Conservation (phyloP, 2,329 filamentous ascomycete genomes). For the Pestalotiopsis sp. region DNA sequence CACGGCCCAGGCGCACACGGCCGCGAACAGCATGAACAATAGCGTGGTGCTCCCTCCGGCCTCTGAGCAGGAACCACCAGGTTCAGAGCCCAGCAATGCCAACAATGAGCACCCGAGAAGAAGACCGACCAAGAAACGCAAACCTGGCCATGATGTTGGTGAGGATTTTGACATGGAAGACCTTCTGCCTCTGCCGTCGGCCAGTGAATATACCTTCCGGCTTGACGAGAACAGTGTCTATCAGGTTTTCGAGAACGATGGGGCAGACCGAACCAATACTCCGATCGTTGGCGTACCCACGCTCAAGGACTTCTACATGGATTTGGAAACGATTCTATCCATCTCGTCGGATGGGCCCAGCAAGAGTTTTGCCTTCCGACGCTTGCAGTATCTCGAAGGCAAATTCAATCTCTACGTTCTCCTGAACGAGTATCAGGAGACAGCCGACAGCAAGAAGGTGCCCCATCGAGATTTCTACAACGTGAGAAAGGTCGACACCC, state of each 20-base stretch:
- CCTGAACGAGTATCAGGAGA: conserved; percentile 96
- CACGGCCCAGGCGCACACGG: conserved; percentile 41
- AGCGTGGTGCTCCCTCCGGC: conserved; percentile 44
- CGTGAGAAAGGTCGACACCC: conserved; percentile 96
- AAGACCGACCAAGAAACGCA: conserved; percentile 64
- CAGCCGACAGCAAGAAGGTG: conserved; percentile 95
- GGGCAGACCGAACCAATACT: conserved; percentile 61
- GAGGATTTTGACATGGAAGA: conserved; percentile 89
- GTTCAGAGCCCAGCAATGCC: conserved; percentile 33
- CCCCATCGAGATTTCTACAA: conserved; percentile 99
- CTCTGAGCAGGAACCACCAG: conserved; percentile 29
- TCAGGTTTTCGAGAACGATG: conserved; percentile 80
- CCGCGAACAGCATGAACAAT: conserved; percentile 39
- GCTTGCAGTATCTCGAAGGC: conserved; percentile 92
- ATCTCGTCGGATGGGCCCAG: conserved; percentile 95
- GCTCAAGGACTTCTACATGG: conserved; percentile 93
- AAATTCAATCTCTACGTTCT: conserved; percentile 95
- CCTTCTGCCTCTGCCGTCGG: conserved; percentile 70
- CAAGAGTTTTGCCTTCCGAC: conserved; percentile 95
- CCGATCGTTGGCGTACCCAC: conserved; percentile 87
- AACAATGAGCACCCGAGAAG: conserved; percentile 39
- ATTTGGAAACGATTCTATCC: conserved; percentile 82
- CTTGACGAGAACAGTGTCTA: conserved; percentile 87
- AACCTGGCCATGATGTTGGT: conserved; percentile 87
- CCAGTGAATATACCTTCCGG: conserved; percentile 73